Evolutionary conservation across 2,329 filamentous ascomycete species (phyloP).

Genomic region (Hymenoscyphus fructigenus): DNA sequence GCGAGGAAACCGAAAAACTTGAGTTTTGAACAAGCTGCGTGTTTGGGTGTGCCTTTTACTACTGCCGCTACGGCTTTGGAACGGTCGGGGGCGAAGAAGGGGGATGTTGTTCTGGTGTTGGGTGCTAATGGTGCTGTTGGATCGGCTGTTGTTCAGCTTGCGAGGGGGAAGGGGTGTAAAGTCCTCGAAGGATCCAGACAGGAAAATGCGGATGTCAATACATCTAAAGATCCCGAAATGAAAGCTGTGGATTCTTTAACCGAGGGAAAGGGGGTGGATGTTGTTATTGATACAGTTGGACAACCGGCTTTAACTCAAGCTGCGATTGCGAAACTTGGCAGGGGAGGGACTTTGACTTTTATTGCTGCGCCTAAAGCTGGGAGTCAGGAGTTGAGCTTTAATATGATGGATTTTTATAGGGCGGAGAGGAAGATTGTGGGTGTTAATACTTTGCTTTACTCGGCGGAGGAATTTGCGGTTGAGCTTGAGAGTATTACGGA

Average conservation of each 20-base stretch:
- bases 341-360: conserved; percentile 26
- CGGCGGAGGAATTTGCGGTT: conserved; percentile 23
- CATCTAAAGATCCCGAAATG: conserved; percentile 25
- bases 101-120: conserved; percentile 26
- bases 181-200: conserved; percentile 24
- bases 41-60: conserved; percentile 30
- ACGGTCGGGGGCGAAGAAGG: conserved; percentile 16
- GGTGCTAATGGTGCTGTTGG: conserved; percentile 32
- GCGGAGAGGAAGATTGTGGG: conserved; percentile 26
- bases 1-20: conserved; percentile 25
- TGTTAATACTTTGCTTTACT: conserved; percentile 28
- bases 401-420: conserved; percentile 32
- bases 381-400: conserved; percentile 22
- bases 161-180: conserved; percentile 20
- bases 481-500: conserved; percentile 49
- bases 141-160: conserved; percentile 27
- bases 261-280: conserved; percentile 24
- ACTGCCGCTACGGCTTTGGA: conserved; percentile 24
- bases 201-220: conserved; percentile 28
- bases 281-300: conserved; percentile 32
- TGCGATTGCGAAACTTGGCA: conserved; percentile 23
- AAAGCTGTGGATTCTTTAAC: conserved; percentile 23
- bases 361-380: conserved; percentile 29
- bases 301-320: conserved; percentile 24
- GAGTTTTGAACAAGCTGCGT: conserved; percentile 26